These are phyloP conservation scores for Fragaria iinumae DNA, from an alignment of 306 rosid genomes.

Conservation along the genomic window DNA sequence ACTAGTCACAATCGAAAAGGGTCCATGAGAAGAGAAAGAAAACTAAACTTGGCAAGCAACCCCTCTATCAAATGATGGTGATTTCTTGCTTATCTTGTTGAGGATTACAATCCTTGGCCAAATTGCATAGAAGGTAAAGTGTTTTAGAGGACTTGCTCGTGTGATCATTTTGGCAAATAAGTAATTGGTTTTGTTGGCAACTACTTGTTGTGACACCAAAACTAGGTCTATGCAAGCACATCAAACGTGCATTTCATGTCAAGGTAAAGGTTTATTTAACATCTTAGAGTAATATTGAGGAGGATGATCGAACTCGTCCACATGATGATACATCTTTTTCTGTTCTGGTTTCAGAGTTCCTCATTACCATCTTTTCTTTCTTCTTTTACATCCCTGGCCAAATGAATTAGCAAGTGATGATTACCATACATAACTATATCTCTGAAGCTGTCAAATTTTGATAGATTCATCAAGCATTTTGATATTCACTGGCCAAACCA, in stretches of 20 bases:
- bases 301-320: background rate
- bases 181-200: background rate
- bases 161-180: background rate
- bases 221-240: background rate
- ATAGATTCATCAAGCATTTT: background rate
- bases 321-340: background rate
- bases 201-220: background rate
- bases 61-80: background rate
- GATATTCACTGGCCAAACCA: background rate
- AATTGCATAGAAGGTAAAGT: background rate
- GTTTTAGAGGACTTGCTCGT: background rate
- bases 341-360: background rate
- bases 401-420: background rate
- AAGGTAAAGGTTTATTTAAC: background rate
- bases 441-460: background rate
- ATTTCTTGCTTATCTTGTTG: slow-evolving; percentile 8
- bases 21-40: background rate
- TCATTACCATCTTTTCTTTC: background rate
- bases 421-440: background rate
- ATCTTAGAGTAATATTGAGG: background rate
- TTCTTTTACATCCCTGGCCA: background rate
- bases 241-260: background rate
- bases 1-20: background rate
- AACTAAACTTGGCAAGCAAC: background rate
- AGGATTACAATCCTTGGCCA: background rate